These are phyloP conservation scores for Nigrospora oryzae DNA, from an alignment of 2,329 filamentous ascomycete genomes.

Conservation along the genomic window DNA sequence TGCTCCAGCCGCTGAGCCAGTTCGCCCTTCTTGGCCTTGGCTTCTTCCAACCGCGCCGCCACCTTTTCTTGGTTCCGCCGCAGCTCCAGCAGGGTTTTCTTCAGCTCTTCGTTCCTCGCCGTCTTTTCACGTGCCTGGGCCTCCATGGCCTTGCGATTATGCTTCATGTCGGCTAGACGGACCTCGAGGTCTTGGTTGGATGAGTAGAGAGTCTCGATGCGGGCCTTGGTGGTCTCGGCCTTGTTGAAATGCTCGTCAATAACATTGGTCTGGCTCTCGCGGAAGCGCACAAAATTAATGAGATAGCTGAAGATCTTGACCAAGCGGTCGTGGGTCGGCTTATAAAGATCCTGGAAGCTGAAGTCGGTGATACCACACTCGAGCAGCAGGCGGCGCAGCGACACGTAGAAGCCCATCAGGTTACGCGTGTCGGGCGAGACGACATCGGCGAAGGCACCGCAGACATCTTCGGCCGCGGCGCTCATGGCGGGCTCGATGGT, in stretches of 20 bases:
- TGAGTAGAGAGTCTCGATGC: slow-evolving; percentile 76
- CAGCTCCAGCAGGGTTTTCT: slow-evolving; percentile 71
- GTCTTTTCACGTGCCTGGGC: slow-evolving; percentile 77
- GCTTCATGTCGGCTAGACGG: slow-evolving; percentile 71
- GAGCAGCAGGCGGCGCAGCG: slow-evolving; percentile 66
- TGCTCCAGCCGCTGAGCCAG: slow-evolving; percentile 66
- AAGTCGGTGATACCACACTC: slow-evolving; percentile 94
- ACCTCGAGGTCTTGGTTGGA: slow-evolving; percentile 84
- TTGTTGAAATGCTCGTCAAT: slow-evolving; percentile 95
- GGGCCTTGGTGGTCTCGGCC: slow-evolving; percentile 73
- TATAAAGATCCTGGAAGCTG: slow-evolving; percentile 84
- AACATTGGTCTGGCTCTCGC: slow-evolving; percentile 79
- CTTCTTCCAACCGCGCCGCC: slow-evolving; percentile 71
- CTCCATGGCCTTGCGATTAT: slow-evolving; percentile 73
- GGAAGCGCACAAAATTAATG: slow-evolving; percentile 97
- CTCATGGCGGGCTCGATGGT: slow-evolving; percentile 93
- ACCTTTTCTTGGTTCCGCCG: slow-evolving; percentile 77
- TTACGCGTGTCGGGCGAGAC: slow-evolving; percentile 83
- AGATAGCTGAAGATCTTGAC: slow-evolving; percentile 96
- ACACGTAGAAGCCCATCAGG: slow-evolving; percentile 91
- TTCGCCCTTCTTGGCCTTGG: slow-evolving; percentile 70
- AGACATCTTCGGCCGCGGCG: slow-evolving; percentile 81
- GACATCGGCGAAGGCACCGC: slow-evolving; percentile 76
- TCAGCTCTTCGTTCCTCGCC: slow-evolving; percentile 77
- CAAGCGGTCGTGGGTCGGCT: slow-evolving; percentile 80